Evolutionary conservation across 805 yeast genomes (phyloP), one percentile per base, ranked within the genome.

Genomic region (Zygosaccharomyces bailii): DNA sequence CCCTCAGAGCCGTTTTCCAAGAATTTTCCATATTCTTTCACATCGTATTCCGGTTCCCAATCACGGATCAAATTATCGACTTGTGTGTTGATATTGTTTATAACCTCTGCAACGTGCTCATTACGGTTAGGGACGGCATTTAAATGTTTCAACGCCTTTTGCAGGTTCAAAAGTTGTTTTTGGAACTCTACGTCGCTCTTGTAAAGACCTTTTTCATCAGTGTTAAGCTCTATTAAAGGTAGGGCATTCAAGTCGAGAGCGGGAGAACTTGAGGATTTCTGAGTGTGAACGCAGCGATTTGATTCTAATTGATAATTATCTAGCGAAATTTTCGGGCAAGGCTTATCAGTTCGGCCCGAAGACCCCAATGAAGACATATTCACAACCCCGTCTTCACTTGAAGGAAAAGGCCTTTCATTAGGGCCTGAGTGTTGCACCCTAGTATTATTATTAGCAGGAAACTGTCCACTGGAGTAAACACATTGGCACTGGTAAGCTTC

Each of bases 401-500:
- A 6, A n/a, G 31, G 14, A 7, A 27, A 27, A 5, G n/a, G 14
- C 14, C 31, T 27, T 17, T 25, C 40, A 21, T 31, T 21, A 36
- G 31, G 31, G 40, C 30, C 42, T 5, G 43, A 34, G 16, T 27
- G 5, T 10, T 3, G 13, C 5, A 5, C 14, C 14, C 13, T 16
- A 27, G 6, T n/a, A 13, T 37, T 37, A 16, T 32, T 10, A 16
- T 25, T 24, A 2, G 32, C 19, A 25, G 40, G 32, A 13, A 37
- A 13, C 9, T 37, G 30, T 7, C 40, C 40, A 23, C 20, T 29
- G 9, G 30, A 37, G 44, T 44, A 62, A 6, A 57, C 43, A 45
- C 68, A 63, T 1, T 51, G 57, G 42, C 68, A 63, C 14, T 49
- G 48, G 43, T 63, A 63, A 13, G 60, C 58, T 17, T 56, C 55